phyloP scores from a whole-genome alignment of 129 eudicot genomes.

The Gnaphalium uliginosum region DNA sequence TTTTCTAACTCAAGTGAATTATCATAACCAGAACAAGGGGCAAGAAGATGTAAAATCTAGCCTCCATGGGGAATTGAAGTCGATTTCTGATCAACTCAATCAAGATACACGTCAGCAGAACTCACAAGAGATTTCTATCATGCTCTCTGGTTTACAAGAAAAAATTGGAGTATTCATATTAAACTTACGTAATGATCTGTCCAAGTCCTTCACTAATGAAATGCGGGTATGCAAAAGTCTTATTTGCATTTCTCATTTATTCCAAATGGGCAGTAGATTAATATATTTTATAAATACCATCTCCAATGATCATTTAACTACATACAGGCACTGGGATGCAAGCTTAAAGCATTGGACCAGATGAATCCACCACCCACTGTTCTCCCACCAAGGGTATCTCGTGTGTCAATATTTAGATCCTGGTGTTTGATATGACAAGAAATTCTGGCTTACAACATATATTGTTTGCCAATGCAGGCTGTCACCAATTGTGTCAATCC shows the following conservation, averaged over 20 bases:
- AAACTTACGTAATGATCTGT: conserved; percentile 50
- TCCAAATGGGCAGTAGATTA: neutral
- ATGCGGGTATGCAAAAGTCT: conserved; percentile 58
- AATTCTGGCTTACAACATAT: conserved; percentile 17
- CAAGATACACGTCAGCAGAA: conserved; percentile 45
- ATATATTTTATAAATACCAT: neutral
- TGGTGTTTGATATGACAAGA: conserved; percentile 18
- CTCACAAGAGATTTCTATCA: conserved; percentile 41
- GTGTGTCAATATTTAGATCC: conserved; percentile 9
- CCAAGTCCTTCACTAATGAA: conserved; percentile 53
- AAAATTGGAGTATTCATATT: conserved; percentile 43
- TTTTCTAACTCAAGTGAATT: conserved; percentile 33
- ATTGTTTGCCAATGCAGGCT: conserved; percentile 42
- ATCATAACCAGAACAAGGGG: conserved; percentile 63
- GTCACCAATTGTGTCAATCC: conserved; percentile 35
- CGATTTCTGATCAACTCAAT: conserved; percentile 52
- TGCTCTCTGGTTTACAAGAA: conserved; percentile 59
- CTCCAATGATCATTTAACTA: conserved; percentile 21
- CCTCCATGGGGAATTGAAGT: conserved; percentile 56
- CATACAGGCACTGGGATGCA: conserved; percentile 66
- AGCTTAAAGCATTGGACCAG: conserved; percentile 48
- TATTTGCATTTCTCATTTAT: conserved; percentile 10
- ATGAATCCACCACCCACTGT: conserved; percentile 41
- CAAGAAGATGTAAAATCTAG: conserved; percentile 70
- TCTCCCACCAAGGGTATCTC: conserved; percentile 52